Percentiles rank a stretch among this genome's conserved stretches.
Conservation (phyloP, 2,329 filamentous ascomycete genomes). For the Colletotrichum sp. region DNA sequence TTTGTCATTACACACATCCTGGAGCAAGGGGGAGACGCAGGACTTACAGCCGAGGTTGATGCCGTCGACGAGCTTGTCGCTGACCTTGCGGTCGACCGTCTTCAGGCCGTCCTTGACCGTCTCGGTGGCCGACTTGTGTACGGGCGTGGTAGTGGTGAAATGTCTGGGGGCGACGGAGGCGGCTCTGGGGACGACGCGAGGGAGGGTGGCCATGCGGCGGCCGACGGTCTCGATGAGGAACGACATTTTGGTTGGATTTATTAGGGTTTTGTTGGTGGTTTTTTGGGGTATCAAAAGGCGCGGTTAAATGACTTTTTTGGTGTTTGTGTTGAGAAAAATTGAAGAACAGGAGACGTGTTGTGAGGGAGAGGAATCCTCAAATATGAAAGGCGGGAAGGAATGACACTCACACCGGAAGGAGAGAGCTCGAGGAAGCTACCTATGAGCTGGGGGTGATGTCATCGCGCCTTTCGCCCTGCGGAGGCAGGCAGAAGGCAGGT, state of each 20-base stretch:
- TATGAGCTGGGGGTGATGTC: conserved; percentile 19
- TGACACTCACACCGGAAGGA: neutral
- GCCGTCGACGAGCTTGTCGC: conserved; percentile 65
- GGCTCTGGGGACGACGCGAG: conserved; percentile 40
- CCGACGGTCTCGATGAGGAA: conserved; percentile 53
- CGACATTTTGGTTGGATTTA: conserved; percentile 47
- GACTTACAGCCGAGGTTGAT: conserved; percentile 63
- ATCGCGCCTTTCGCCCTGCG: neutral
- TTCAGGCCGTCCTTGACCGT: conserved; percentile 65
- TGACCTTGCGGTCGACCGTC: conserved; percentile 63
- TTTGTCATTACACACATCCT: neutral
- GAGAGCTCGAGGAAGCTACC: neutral
- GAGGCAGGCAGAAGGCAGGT: neutral
- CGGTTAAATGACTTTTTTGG: neutral
- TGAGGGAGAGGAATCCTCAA: neutral
- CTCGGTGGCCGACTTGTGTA: conserved; percentile 57
- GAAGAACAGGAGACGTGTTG: rapidly evolving
- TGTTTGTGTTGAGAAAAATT: neutral
- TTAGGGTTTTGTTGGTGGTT: neutral
- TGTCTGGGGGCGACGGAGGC: conserved; percentile 47
- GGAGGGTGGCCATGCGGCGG: conserved; percentile 42
- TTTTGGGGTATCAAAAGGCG: neutral
- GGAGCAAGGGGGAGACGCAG: rapidly evolving
- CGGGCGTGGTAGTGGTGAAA: conserved; percentile 53
- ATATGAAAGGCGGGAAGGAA: neutral